A percentile compares a stretch with the other conserved stretches of the same genome.
phyloP scores from a whole-genome alignment of 768 basidiomycete species.

The Rhizopogon vesiculosus region DNA sequence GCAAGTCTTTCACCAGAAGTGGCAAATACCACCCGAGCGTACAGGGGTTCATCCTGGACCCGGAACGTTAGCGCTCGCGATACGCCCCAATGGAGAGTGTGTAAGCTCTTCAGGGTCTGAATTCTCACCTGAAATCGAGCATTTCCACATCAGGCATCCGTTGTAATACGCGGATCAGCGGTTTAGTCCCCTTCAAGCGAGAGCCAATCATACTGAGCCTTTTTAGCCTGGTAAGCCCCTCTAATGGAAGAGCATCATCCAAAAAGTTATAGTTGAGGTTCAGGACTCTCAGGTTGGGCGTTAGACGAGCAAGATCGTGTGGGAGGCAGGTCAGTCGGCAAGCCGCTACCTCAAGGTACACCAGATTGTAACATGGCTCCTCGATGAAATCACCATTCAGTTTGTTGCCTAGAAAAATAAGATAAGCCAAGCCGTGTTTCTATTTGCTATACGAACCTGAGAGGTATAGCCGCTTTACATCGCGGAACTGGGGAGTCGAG shows the following conservation, averaged over 20 bases:
- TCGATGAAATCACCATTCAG: slow-evolving; percentile 55
- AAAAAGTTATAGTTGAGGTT: slow-evolving; percentile 98
- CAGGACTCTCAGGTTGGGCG: slow-evolving; percentile 85
- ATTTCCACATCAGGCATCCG: slow-evolving; percentile 80
- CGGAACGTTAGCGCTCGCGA: background rate
- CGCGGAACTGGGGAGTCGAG: slow-evolving; percentile 67
- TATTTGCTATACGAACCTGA: slow-evolving; percentile 58
- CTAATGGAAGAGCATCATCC: slow-evolving; percentile 63
- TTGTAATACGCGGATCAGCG: slow-evolving; percentile 65
- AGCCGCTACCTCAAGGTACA: slow-evolving; percentile 88
- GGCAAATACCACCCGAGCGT: slow-evolving; percentile 96
- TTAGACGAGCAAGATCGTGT: slow-evolving; percentile 51
- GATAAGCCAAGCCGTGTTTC: slow-evolving; percentile 9
- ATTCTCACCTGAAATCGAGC: slow-evolving; percentile 81
- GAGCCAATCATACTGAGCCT: slow-evolving; percentile 87
- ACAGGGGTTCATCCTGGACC: slow-evolving; percentile 88
- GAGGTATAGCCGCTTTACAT: slow-evolving; percentile 91
- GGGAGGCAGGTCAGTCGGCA: slow-evolving; percentile 80
- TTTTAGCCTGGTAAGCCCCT: slow-evolving; percentile 68
- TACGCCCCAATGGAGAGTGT: slow-evolving; percentile 5
- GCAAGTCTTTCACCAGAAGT: slow-evolving; percentile 65
- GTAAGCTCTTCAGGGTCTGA: background rate
- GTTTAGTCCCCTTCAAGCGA: slow-evolving; percentile 69
- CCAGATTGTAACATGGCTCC: slow-evolving; percentile 81
- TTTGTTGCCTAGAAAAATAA: slow-evolving; percentile 59